Evolutionary conservation across 2,329 filamentous ascomycete genomes (phyloP).

Genomic region (Apiospora phragmitis): DNA sequence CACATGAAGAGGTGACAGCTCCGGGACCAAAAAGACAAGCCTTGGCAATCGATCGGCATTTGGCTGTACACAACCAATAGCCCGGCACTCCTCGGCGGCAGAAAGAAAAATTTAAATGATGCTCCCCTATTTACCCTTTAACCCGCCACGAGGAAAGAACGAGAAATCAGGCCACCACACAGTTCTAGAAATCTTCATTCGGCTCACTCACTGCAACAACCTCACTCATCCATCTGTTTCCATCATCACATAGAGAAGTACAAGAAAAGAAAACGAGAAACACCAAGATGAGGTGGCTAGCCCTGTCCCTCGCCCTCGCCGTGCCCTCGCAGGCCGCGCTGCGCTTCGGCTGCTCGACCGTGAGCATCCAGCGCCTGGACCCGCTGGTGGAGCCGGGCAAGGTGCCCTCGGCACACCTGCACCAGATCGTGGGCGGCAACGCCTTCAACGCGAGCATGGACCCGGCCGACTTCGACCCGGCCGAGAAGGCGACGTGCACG

Average conservation of each 20-base stretch:
- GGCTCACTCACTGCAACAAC: not conserved
- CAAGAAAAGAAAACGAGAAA: not conserved
- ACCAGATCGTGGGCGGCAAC: slow-evolving; percentile 34
- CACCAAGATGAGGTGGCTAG: slow-evolving; percentile 29
- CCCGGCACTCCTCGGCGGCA: not conserved
- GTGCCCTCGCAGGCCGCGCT: slow-evolving; percentile 30
- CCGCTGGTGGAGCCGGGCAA: slow-evolving; percentile 31
- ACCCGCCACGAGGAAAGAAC: not conserved
- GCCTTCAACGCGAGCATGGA: slow-evolving; percentile 33
- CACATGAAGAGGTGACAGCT: not conserved
- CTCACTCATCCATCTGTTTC: no score
- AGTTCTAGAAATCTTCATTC: not conserved
- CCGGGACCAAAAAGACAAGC: not conserved
- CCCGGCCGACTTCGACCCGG: slow-evolving; percentile 25
- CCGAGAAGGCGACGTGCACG: slow-evolving; percentile 27
- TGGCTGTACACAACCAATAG: not conserved
- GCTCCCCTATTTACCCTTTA: not conserved
- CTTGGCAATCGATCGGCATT: not conserved
- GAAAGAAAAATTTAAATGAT: not conserved
- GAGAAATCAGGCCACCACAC: not conserved
- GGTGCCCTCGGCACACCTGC: slow-evolving; percentile 28
- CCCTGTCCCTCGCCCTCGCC: slow-evolving; percentile 23
- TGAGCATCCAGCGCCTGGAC: slow-evolving; percentile 31
- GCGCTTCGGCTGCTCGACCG: slow-evolving; percentile 30
- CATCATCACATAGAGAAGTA: not conserved